Percentiles rank a stretch among this genome's conserved stretches.
Conservation (phyloP, 345 rosid genomes). For the Trapa bicornis region DNA sequence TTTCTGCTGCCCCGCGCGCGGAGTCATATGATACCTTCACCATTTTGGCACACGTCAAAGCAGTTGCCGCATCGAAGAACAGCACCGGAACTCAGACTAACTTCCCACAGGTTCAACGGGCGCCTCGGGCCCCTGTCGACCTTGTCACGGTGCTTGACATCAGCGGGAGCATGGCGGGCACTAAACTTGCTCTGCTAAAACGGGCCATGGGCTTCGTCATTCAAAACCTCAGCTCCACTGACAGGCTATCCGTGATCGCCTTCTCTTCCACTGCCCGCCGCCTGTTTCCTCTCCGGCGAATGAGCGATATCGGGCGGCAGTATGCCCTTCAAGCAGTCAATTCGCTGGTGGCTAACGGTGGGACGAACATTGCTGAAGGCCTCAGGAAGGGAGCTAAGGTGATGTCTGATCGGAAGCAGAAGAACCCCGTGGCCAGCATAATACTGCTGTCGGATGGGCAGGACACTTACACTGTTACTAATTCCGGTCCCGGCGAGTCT, state of each 20-base stretch:
- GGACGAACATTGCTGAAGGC: conserved; percentile 94
- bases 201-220: conserved; percentile 98
- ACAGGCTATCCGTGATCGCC: conserved; percentile 91
- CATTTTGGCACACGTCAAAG: conserved; percentile 70
- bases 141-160: conserved; percentile 86
- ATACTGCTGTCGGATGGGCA: conserved; percentile 90
- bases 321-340: conserved; percentile 81
- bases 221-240: conserved; percentile 79
- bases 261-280: conserved; percentile 95
- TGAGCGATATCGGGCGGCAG: conserved; percentile 70
- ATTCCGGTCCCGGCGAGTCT: conserved; percentile 21
- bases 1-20: conserved; percentile 42
- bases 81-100: conserved; percentile 20
- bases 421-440: conserved; percentile 77
- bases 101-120: conserved; percentile 27
- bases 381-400: conserved; percentile 85
- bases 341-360: conserved; percentile 85
- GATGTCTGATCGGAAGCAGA: conserved; percentile 69
- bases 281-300: conserved; percentile 63
- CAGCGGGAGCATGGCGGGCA: conserved; percentile 99
- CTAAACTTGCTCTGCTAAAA: conserved; percentile 86
- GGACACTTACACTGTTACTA: conserved; percentile 60
- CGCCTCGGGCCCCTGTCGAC: conserved; percentile 71
- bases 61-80: conserved; percentile 43
- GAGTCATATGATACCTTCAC: conserved; percentile 46